Evolutionary conservation across 129 eudicot species (phyloP), one percentile per base, ranked within the genome.

Genomic region (Arctium lappa): DNA sequence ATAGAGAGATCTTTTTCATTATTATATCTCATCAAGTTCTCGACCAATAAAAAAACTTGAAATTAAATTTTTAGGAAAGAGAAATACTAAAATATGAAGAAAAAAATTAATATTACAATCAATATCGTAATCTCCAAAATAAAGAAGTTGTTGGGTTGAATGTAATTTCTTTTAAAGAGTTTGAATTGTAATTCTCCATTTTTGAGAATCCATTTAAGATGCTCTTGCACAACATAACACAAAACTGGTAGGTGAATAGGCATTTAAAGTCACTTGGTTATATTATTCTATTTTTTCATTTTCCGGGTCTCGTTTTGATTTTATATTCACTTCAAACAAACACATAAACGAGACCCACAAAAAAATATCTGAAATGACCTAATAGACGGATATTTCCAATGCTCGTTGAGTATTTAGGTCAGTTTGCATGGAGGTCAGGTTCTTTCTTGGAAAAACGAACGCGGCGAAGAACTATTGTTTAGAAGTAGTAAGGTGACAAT

Each of bases 371-470:
- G 8, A 30, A 73, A 60, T 37, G 31, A 31, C 33, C 66, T 31
- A 73, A 62, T 8, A 53, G 10, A n/a, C 22, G 5, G 53, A 60
- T 37, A 22, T 5, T 78, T 50, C 6, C 62, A 0, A 50, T 4
- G 8, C 27, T 79, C 44, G 38, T 63, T 8, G 70, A 27, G 34
- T 84, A 44, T 70, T 34, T 79, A 84, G 87, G 87, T 84, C 10
- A 96, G 99, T 86, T 87, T 96, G 80, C 92, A 93, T 82, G 99
- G 99, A 70, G 99, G 98, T 27, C 99, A 96, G 76, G 98, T 96
- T 85, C 86, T 94, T 53, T 96, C 99, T 13, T 96, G 99, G 99
- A 93, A 90, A 83, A 91, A 87, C 1, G 98, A 93, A 27, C 85
- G 84, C 2, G 97, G 94, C 3, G 99, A 96, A 82, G 99, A 96